A percentile compares a stretch with the other conserved stretches of the same genome.
Evolutionary conservation across 306 rosid species (phyloP).

Genomic region (Rosa persica): DNA sequence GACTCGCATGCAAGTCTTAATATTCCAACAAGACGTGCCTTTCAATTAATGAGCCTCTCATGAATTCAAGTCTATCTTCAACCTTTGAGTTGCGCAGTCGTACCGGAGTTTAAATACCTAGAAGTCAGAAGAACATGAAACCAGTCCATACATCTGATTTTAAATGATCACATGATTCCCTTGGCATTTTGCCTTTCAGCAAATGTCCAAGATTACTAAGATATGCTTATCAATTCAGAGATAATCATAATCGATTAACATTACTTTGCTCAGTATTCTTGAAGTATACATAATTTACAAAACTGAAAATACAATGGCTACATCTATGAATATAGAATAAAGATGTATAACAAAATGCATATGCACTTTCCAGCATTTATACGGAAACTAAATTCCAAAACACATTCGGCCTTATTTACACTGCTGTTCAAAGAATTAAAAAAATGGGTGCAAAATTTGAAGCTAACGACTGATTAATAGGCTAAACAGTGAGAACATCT

Average conservation of each 20-base stretch:
- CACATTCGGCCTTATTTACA: not conserved
- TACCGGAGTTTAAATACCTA: not conserved
- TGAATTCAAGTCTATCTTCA: not conserved
- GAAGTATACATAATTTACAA: too few species aligned
- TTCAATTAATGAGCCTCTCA: not conserved
- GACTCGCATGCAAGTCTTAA: not conserved
- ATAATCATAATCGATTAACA: not conserved
- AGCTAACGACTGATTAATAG: not conserved
- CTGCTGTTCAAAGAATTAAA: not conserved
- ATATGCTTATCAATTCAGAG: not conserved
- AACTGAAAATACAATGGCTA: not conserved
- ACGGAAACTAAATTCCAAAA: not conserved
- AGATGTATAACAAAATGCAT: not conserved
- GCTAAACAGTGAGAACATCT: conserved; percentile 16
- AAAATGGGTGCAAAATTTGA: not conserved
- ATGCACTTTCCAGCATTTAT: not conserved
- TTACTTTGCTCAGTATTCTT: not conserved
- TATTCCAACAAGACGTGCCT: not conserved
- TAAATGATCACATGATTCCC: not conserved
- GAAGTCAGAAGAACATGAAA: not conserved
- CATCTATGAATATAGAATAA: not conserved
- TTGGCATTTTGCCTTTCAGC: not conserved
- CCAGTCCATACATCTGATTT: not conserved
- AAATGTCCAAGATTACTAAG: not conserved
- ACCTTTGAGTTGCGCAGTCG: not conserved